Evolutionary conservation across 352 stramenopile species (phyloP), one percentile per base, ranked within the genome.

Genomic region (Pythium catenulatum): DNA sequence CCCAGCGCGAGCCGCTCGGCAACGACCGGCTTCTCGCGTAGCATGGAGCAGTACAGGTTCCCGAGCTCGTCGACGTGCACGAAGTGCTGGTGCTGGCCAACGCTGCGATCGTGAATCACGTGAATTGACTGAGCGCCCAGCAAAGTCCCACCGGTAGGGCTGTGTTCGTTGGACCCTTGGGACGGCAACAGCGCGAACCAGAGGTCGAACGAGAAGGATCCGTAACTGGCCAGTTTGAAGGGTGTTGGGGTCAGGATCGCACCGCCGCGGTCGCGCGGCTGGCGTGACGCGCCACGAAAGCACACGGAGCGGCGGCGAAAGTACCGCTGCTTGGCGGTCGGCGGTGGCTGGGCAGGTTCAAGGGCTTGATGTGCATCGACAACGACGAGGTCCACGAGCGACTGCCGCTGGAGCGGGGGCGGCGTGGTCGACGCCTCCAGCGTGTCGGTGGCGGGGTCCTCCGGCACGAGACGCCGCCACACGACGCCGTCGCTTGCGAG

Each of bases 21-120:
- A 9, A 78, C 77, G 37, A 46, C 32, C 8, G 50, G 65, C 56
- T 81, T 86, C 2, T 7, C 13, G 21, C 92, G 56, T 21, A 91
- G 36, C 37, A 93, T 65, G 17, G 91, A 93, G 85, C 87, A 93
- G 68, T 89, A 92, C 0, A 95, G 52, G 17, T 85, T 87, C 11
- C 69, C 15, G 23, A 90, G 82, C 3, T 82, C 72, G 56, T 92
- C 88, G 21, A 95, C 85, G 69, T 89, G 66, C 43, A 90, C 72
- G 30, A 91, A 90, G 8, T 65, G 27, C 56, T 36, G 56, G 56
- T 23, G 23, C 17, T 43, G 39, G 19, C 36, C 79, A 3, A 89
- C 84, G n/a, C 93, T 88, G 34, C 93, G 82, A 14, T 93, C 74
- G 0, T 86, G 86, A 4, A 83, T 41, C 11, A 32, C 34, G 8